Base-by-base conservation (phyloP, 192 early-diverging fungal species). In the Anaeromyces robustus region DNA sequence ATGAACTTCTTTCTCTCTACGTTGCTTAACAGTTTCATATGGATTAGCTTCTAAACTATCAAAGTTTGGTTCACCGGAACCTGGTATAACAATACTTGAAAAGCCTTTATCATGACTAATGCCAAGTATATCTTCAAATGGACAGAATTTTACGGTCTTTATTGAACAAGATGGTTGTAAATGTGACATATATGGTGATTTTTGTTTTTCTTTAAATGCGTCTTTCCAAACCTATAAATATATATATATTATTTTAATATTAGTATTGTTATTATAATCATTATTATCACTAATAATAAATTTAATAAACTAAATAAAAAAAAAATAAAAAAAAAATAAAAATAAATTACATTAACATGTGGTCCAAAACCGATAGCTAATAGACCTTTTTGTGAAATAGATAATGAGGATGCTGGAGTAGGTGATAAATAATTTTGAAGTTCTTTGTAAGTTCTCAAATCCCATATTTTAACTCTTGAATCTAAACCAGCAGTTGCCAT, bases 51-150 rank as follows among this genome's bases (percentile, higher is more conserved):
- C 95, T 34, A 95, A 83, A 5, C 93, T 92, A 86, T 98, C 97
- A 88, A 94, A 96, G 92, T 98, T 98, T 83, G 97, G 94, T 84
- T 98, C 97, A 79, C 97, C 97, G n/a, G 96, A 86, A 90, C 91
- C 95, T 0, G 97, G 97, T 12, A 98, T 89, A 17, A 97, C 88
- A 29, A 98, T 84, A 80, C 90, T 93, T 18, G 89, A 89, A 12
- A 98, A 86, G 19, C 97, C 97, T 22, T 86, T 80, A 26, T 85
- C 82, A 87, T 97, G 95, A 28, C 94, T 94, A 77, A 94, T 84
- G 26, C 93, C 96, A 22, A 98, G 91, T 12, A 96, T 92, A 91
- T 98, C 97, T 83, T 98, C 97, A 90, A 90, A 98, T n/a, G 97
- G 97, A 80, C 92, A 94, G 86, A 98, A 97, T 12, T 83, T 43